A percentile compares a stretch with the other conserved stretches of the same genome.
These are phyloP conservation scores for Penicillium cosmopolitanum DNA, from an alignment of 495 filamentous ascomycete species.

Conservation along the genomic window DNA sequence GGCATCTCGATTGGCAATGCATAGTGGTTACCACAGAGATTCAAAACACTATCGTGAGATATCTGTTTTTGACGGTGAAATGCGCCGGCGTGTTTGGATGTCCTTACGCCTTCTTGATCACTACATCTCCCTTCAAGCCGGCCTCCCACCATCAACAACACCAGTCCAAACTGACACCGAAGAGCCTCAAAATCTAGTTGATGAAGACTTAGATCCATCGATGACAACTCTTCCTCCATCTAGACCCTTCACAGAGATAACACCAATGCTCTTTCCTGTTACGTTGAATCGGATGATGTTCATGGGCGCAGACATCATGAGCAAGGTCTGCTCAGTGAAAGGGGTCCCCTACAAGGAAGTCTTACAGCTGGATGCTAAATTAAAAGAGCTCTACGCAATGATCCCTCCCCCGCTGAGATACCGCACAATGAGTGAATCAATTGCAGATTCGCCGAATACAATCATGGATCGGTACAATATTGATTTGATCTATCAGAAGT, in stretches of 20 bases:
- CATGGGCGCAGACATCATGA: constrained; percentile 41
- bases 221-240: constrained; percentile 29
- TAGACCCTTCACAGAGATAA: constrained; percentile 31
- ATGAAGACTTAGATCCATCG: constrained; percentile 39
- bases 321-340: constrained; percentile 32
- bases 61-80: constrained; percentile 37
- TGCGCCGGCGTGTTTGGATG: constrained; percentile 41
- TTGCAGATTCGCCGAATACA: constrained; percentile 70
- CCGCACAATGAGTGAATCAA: constrained; percentile 65
- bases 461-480: constrained; percentile 81
- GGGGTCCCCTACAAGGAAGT: constrained; percentile 72
- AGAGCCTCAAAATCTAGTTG: constrained; percentile 35
- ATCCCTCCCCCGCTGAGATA: constrained; percentile 72
- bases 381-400: constrained; percentile 63
- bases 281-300: constrained; percentile 37
- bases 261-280: constrained; percentile 31
- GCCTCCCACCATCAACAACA: constrained; percentile 35
- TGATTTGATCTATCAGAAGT: constrained; percentile 78
- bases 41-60: constrained; percentile 30
- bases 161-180: constrained; percentile 35
- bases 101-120: constrained; percentile 31
- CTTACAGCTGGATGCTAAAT: constrained; percentile 66
- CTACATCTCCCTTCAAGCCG: constrained; percentile 39
- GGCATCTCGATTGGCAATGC: constrained; percentile 32
- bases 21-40: constrained; percentile 41